Base-by-base conservation (phyloP, 228 moss, liverwort and hornwort species). In the Sphagnum magellanicum region DNA sequence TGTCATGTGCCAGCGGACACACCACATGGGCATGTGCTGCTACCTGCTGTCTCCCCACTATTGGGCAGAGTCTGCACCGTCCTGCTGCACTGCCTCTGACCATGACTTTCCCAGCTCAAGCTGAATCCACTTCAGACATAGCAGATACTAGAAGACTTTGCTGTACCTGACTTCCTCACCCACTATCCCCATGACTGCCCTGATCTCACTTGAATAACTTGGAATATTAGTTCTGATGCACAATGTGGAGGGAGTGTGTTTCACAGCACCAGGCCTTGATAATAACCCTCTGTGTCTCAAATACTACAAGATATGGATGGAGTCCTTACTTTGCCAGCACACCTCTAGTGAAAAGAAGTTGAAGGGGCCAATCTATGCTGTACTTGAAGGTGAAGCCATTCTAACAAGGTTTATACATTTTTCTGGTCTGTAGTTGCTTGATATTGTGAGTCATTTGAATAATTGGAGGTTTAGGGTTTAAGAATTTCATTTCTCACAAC, bases 51-150 rank as follows among this genome's bases (percentile, higher is more conserved):
- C 90, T 68, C 88, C 84, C 16, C 88, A 82, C 85, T 83, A 86
- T 49, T 82, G 83, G 59, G 91, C 87, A 79, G 97, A 93, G 73
- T 97, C 93, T 63, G 91, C 93, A 59, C 91, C 81, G 75, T 97
- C 90, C 73, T 90, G 88, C 81, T 97, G 97, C 97, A 97, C 93
- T 66, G 97, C 97, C 78, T 97, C 91, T 16, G 97, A 91, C 97
- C 97, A 97, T 51, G 97, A 97, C 78, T 91, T 97, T 70, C 93
- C 93, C 69, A 97, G 78, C 75, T 97, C 97, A 53, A 97, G 78
- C 81, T 97, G 97, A 77, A 97, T 97, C 66, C 97, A 81, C 74
- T 97, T 97, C 72, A 97, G 68, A 60, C 97, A 88, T 72, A 97
- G 80, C 65, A 97, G 77, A 77, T 97, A 97, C 52, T 97, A 93